Evolutionary conservation across 2,329 filamentous ascomycete species (phyloP).

Genomic region (Zelopaecilomyces penicillatus): DNA sequence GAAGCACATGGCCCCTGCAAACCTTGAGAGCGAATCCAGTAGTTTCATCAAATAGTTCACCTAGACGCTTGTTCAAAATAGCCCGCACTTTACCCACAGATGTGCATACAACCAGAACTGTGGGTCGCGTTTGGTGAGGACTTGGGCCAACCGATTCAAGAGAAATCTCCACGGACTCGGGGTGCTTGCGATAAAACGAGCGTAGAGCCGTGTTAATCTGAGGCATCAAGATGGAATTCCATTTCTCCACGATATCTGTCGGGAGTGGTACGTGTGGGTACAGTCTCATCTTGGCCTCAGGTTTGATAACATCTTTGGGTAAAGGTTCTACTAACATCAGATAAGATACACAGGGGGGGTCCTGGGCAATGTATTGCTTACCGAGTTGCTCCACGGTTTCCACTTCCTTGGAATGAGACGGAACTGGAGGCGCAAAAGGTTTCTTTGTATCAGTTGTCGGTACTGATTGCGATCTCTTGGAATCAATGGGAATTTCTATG

Average conservation of each 20-base stretch:
- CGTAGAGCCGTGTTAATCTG: slow-evolving; percentile 64
- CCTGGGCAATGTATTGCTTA: slow-evolving; percentile 1
- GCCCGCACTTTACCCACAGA: slow-evolving; percentile 65
- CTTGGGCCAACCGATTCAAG: slow-evolving; percentile 67
- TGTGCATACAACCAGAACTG: slow-evolving; percentile 68
- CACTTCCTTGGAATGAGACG: background rate
- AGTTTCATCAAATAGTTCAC: slow-evolving; percentile 53
- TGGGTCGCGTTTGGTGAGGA: slow-evolving; percentile 57
- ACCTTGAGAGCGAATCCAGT: slow-evolving; percentile 61
- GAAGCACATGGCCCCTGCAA: slow-evolving; percentile 58
- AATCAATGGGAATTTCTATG: slow-evolving; percentile 1
- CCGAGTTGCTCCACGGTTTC: background rate
- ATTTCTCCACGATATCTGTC: slow-evolving; percentile 57
- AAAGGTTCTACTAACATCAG: slow-evolving; percentile 11
- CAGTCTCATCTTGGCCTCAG: slow-evolving; percentile 41
- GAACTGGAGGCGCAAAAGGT: background rate
- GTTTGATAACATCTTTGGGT: slow-evolving; percentile 13
- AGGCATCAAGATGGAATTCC: slow-evolving; percentile 63
- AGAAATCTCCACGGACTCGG: slow-evolving; percentile 71
- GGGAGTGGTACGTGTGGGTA: slow-evolving; percentile 52
- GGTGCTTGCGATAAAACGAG: slow-evolving; percentile 62
- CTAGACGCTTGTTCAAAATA: slow-evolving; percentile 61
- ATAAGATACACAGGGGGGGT: too few relatives aligned
- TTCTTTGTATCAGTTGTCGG: slow-evolving; percentile 6
- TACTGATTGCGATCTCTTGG: background rate